Percentiles rank a stretch among this genome's conserved stretches.
Conservation (phyloP, 2,329 filamentous ascomycete species). For the Herpotrichia juniperi region DNA sequence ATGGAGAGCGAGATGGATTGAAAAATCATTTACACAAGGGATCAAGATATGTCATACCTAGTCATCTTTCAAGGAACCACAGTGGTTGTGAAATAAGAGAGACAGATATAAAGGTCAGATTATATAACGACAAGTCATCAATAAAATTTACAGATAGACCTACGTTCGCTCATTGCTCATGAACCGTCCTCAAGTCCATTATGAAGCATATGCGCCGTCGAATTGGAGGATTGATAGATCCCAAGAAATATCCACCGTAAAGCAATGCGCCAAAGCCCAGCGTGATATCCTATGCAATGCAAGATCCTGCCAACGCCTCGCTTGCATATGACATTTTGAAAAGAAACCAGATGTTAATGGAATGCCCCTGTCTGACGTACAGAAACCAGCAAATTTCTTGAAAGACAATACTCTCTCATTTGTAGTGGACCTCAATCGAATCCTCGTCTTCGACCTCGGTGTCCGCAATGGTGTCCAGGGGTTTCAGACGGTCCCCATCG, state of each 20-base stretch:
- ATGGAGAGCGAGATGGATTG: too few relatives aligned
- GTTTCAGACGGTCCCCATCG: slow-evolving; percentile 44
- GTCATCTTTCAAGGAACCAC: too few relatives aligned
- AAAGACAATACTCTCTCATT: slow-evolving; percentile 19
- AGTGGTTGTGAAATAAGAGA: too few relatives aligned
- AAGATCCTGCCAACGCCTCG: slow-evolving; percentile 17
- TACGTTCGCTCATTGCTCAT: neutral
- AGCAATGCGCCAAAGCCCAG: neutral
- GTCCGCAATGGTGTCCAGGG: slow-evolving; percentile 38
- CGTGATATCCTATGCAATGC: slow-evolving; percentile 5
- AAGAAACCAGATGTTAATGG: too few relatives aligned
- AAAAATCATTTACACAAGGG: too few relatives aligned
- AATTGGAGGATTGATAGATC: neutral
- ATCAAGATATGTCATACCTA: too few relatives aligned
- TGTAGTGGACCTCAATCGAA: slow-evolving; percentile 43
- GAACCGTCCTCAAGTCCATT: neutral
- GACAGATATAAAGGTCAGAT: too few relatives aligned
- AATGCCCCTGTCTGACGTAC: neutral
- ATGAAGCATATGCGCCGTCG: neutral
- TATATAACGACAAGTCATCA: too few relatives aligned
- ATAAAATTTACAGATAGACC: too few relatives aligned
- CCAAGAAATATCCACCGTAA: neutral
- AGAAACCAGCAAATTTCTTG: neutral
- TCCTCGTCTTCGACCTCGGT: slow-evolving; percentile 46
- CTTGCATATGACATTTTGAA: neutral